Evolutionary conservation across 164 flowering plant species (phyloP), one percentile per base, ranked within the genome.

Genomic region (Aristolochia californica): DNA sequence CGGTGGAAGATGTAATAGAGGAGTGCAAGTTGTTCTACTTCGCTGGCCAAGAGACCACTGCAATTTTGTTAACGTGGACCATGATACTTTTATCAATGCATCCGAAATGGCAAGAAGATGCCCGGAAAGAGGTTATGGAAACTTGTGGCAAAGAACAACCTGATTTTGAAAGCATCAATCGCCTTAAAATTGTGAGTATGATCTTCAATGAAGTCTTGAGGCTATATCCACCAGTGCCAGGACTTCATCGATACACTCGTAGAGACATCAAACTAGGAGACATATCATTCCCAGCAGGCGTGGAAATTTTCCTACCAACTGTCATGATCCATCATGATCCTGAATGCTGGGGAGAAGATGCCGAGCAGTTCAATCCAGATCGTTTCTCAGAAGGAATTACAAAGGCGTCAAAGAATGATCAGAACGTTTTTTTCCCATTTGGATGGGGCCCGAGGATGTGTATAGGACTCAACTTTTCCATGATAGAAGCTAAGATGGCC

Each of bases 21-120:
- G 77, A 74, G 27, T 74, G 77, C 62, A 74, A 65, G 26, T 45
- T 74, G 16, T 70, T 74, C 59, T 66, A 59, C 58, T 57, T 71
- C 53, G 70, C 63, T 17, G 70, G 70, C 11, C 66, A 67, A 20
- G 66, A 62, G 40, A 62, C 66, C 2, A 67, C 70, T 10, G 45
- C 62, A n/a, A 56, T 43, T 34, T 53, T 54, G 62, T 34, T 62
- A 12, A 51, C 65, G 43, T 67, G 70, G 70, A 62, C 70, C 20
- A 58, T 62, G 69, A 49, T 66, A 5, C 38, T 40, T 0, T 17
- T 64, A 15, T 5, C 61, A 23, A 57, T 64, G 67, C 54, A 67
- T 38, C 70, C 61, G 13, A 45, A 5, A 21, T 67, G 65, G 70
- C 66, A 67, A 51, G 45, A 51, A 8, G 27, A 4, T 15, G 65